phyloP scores from a whole-genome alignment of 176 grass and related monocot species.

The Ampelocalamus luodianensis region DNA sequence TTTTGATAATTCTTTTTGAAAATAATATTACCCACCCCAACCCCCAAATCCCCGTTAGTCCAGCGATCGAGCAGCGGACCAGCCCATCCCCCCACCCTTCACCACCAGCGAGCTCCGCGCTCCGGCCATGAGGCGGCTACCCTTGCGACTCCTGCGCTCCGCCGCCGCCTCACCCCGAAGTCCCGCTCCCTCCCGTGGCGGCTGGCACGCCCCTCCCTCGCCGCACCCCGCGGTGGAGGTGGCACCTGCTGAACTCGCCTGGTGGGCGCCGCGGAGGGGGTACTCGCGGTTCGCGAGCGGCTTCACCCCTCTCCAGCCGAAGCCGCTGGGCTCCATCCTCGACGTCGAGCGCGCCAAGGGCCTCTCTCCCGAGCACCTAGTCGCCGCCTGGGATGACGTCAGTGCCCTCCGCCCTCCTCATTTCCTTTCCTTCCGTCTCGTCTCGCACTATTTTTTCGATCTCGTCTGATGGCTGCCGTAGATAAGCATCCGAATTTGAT shows the following conservation, averaged over 20 bases:
- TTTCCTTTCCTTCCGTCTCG: not conserved
- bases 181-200: not conserved
- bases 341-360: conserved; percentile 75
- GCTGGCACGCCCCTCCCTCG: not conserved
- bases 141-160: conserved; percentile 28
- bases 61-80: not conserved
- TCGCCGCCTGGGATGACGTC: conserved; percentile 91
- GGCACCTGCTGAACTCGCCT: conserved; percentile 33
- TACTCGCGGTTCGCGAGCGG: conserved; percentile 77
- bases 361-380: conserved; percentile 69
- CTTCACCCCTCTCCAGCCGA: conserved; percentile 75
- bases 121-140: conserved; percentile 50
- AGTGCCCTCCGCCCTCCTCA: not conserved
- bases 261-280: conserved; percentile 47
- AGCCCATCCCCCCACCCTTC: not conserved
- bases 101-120: not conserved
- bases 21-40: too few species aligned
- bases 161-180: conserved; percentile 9
- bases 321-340: conserved; percentile 71
- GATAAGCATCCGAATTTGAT: not conserved
- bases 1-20: too few species aligned
- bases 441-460: conserved; percentile 5
- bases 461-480: not conserved
- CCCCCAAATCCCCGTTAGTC: too few species aligned
- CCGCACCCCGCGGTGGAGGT: not conserved